Conservation (phyloP, 352 stramenopile species). For the Phytophthora hibernalis region DNA sequence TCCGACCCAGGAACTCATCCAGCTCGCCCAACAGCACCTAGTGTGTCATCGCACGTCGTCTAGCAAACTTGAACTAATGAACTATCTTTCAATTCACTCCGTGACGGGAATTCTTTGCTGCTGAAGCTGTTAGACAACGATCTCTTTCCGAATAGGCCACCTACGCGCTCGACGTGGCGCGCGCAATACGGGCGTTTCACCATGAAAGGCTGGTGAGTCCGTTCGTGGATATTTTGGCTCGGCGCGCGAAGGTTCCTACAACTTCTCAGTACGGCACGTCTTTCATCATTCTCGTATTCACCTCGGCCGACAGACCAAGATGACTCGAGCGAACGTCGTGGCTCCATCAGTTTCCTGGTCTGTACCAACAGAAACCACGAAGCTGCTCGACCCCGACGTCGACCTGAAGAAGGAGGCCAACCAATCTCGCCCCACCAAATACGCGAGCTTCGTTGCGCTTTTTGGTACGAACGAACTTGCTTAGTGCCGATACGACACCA, state of each 20-base stretch:
- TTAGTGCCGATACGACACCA: not conserved
- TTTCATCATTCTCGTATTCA: constrained; percentile 28
- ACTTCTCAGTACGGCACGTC: not conserved
- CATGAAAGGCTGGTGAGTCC: constrained; percentile 11
- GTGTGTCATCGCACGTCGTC: constrained; percentile 22
- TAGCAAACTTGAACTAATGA: constrained; percentile 18
- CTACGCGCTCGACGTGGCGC: constrained; percentile 26
- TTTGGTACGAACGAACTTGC: constrained; percentile 17
- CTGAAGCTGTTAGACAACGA: not conserved
- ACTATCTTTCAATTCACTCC: constrained; percentile 1
- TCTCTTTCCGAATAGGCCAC: not conserved
- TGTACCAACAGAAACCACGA: constrained; percentile 29
- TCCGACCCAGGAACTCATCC: constrained; percentile 12
- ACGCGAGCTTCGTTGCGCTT: constrained; percentile 33
- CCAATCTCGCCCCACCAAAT: constrained; percentile 27
- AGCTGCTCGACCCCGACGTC: constrained; percentile 22
- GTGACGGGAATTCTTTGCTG: not conserved
- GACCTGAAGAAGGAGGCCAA: constrained; percentile 25
- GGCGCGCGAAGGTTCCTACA: constrained; percentile 8
- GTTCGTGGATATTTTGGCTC: not conserved
- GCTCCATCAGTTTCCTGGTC: constrained; percentile 14
- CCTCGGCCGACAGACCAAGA: not conserved
- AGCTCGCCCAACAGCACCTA: constrained; percentile 6
- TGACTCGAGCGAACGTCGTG: constrained; percentile 32
- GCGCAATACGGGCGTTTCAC: not conserved